These are phyloP conservation scores for Hericium rajendrae DNA, from an alignment of 768 basidiomycete genomes.

Conservation along the genomic window DNA sequence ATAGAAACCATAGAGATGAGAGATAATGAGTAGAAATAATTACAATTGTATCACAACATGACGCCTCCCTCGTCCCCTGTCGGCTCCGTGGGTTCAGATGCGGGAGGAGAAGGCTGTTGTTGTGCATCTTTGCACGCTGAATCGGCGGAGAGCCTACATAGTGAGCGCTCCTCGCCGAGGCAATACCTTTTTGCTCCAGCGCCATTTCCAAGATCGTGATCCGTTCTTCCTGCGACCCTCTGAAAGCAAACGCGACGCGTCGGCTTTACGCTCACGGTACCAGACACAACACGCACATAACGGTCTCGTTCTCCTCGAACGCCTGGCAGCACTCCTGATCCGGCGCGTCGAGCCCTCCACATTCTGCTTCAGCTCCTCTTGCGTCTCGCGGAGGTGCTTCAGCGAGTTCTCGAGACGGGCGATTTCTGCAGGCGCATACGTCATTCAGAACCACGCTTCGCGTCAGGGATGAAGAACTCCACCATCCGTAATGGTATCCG, in stretches of 20 bases:
- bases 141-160: too few relatives aligned
- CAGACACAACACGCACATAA: slow-evolving; percentile 43
- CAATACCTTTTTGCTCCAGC: slow-evolving; percentile 45
- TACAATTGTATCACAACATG: slow-evolving; percentile 1
- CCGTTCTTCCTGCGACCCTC: slow-evolving; percentile 72
- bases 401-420: slow-evolving; percentile 67
- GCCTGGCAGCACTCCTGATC: slow-evolving; percentile 55
- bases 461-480: not conserved
- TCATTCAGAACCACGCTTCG: not conserved
- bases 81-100: too few relatives aligned
- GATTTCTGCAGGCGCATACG: slow-evolving; percentile 44
- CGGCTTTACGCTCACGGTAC: too few relatives aligned
- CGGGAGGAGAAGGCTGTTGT: too few relatives aligned
- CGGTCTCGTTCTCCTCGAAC: slow-evolving; percentile 58
- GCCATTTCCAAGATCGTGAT: slow-evolving; percentile 58
- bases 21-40: not conserved
- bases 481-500: slow-evolving; percentile 67
- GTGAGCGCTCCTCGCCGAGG: slow-evolving; percentile 15
- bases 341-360: slow-evolving; percentile 26
- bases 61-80: not conserved
- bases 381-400: slow-evolving; percentile 50
- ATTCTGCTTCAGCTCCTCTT: slow-evolving; percentile 42
- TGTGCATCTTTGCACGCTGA: too few relatives aligned
- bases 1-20: too few relatives aligned
- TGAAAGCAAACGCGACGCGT: slow-evolving; percentile 18